Evolutionary conservation across 23 red algal species (phyloP), one percentile per base, ranked within the genome.

Genomic region (Gracilaria gracilis): DNA sequence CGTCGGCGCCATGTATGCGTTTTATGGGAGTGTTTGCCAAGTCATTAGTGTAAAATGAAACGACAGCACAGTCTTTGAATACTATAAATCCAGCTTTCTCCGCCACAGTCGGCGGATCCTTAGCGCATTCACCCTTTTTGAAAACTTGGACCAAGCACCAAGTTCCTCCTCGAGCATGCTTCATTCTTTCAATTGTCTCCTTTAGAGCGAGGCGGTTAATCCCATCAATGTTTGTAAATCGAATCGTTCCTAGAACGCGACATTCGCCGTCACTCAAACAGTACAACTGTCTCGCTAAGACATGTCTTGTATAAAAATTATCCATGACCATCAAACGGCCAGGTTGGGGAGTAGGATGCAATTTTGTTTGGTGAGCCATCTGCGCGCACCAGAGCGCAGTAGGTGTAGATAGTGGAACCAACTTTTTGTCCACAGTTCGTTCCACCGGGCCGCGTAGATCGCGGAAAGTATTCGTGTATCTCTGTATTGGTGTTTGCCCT

Each of bases 291-390:
- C 9, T 9, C 7, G 38, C 38, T 19, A 77, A 24, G 24, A 77
- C 37, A 11, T 77, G 72, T 9, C 72, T 37, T 13, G 72, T 77
- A 31, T 77, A 77, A 35, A 77, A 38, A 37, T 77, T 77, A 40
- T 77, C 72, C 72, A 77, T 77, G 6, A 77, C 31, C 37, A 77
- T 48, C 24, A 35, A 40, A 8, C 31, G 8, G 7, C 72, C n/a
- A n/a, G 9, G 6, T 9, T 6, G 7, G 9, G 8, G 72, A 32
- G 72, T 48, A 35, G 72, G n/a, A 51, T 77, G 46, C 72, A 77
- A 77, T 38, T 77, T 8, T 9, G 72, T 77, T 9, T 77, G 72
- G 24, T 77, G 72, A 37, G 72, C 72, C 72, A 77, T 51, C 31
- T 77, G 72, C 8, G 72, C 46, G 24, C 72, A 77, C 72, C 72